Conservation (phyloP, 805 yeast genomes). For the Yarrowia osloensis region DNA sequence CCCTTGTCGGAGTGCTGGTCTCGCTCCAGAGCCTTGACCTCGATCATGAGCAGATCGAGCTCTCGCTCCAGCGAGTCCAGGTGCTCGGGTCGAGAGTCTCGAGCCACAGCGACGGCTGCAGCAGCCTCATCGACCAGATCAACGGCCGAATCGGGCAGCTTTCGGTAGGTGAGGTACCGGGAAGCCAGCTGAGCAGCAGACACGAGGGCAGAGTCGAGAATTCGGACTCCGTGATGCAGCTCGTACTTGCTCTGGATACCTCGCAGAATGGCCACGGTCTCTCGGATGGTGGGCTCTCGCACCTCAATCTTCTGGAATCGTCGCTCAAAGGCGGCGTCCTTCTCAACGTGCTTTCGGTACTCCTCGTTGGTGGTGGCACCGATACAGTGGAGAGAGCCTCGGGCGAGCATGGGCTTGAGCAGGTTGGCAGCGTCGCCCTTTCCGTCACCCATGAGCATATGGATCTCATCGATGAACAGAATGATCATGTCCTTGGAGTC, state of each 20-base stretch:
- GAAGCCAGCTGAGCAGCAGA: constrained; percentile 94
- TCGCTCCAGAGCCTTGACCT: constrained; percentile 94
- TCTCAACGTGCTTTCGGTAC: constrained; percentile 87
- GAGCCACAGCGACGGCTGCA: constrained; percentile 95
- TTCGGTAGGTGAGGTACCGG: constrained; percentile 90
- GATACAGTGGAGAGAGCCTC: constrained; percentile 94
- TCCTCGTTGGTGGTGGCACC: constrained; percentile 98
- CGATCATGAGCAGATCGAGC: constrained; percentile 87
- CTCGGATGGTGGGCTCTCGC: constrained; percentile 86
- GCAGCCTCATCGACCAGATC: constrained; percentile 95
- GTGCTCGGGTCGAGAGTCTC: constrained; percentile 98
- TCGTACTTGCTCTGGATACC: constrained; percentile 95
- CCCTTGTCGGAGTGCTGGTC: constrained; percentile 71
- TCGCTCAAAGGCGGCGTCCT: constrained; percentile 98
- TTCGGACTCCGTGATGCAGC: constrained; percentile 96
- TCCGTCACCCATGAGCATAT: constrained; percentile 99
- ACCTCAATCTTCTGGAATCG: constrained; percentile 97
- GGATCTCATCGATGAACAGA: constrained; percentile 95
- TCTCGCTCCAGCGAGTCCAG: constrained; percentile 92
- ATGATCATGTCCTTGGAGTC: constrained; percentile 83
- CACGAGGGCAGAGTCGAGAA: constrained; percentile 90
- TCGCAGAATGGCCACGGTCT: constrained; percentile 93
- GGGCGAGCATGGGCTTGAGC: constrained; percentile 94
- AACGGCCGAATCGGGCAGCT: constrained; percentile 95
- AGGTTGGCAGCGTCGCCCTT: constrained; percentile 96